A percentile compares a stretch with the other conserved stretches of the same genome.
Evolutionary conservation across 129 eudicot species (phyloP).

Genomic region (Solidago caesia): DNA sequence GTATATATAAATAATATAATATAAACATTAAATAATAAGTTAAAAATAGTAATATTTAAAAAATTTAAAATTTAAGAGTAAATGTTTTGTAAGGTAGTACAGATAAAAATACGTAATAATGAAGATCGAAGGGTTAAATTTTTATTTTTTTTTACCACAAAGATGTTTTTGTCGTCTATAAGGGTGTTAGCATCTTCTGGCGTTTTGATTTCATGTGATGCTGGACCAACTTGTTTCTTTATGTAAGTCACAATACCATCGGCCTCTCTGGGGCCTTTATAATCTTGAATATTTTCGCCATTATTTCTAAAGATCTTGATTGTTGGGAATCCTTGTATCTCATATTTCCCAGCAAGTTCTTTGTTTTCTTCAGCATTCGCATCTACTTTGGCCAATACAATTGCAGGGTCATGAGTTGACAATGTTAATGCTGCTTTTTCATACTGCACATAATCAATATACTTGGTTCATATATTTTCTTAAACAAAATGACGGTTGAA

Average conservation of each 20-base stretch:
- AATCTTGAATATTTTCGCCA: constrained; percentile 53
- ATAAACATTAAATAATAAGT: background rate
- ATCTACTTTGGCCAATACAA: constrained; percentile 70
- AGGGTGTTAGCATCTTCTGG: constrained; percentile 44
- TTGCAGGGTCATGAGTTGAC: constrained; percentile 65
- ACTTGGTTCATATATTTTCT: too few species aligned
- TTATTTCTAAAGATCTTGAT: constrained; percentile 76
- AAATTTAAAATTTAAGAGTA: too few species aligned
- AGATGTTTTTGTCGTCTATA: constrained; percentile 50
- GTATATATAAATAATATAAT: too few species aligned
- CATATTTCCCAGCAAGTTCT: constrained; percentile 44
- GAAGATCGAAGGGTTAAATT: too few species aligned
- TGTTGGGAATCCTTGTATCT: constrained; percentile 70
- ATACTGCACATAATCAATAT: constrained; percentile 41
- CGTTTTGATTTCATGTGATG: constrained; percentile 65
- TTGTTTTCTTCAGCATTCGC: constrained; percentile 55
- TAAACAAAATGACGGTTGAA: background rate
- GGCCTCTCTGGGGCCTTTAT: constrained; percentile 80
- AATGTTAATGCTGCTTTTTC: constrained; percentile 73
- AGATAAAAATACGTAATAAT: too few species aligned
- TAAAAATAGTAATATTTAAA: background rate
- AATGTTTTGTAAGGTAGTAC: too few species aligned
- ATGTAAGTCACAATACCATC: constrained; percentile 66
- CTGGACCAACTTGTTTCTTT: constrained; percentile 75
- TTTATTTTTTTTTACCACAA: constrained; percentile 33